phyloP scores from a whole-genome alignment of 805 yeast species.

The Hanseniaspora nectarophila region DNA sequence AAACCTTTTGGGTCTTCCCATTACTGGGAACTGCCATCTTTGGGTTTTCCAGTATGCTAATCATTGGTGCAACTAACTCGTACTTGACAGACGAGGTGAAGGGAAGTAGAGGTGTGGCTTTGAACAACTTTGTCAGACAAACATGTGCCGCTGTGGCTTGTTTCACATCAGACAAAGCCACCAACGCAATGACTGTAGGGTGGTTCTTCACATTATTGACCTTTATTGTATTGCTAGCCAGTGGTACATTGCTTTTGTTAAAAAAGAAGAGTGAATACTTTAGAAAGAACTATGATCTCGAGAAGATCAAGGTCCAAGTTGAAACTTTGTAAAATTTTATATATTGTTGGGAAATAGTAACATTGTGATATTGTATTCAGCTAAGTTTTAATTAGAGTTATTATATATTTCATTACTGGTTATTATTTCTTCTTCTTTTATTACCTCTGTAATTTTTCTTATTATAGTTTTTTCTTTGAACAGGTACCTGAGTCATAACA shows the following conservation, averaged over 20 bases:
- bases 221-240: conserved; percentile 39
- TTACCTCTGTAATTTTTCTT: too few relatives aligned
- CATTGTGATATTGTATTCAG: too few relatives aligned
- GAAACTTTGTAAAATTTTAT: background rate
- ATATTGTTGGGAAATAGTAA: too few relatives aligned
- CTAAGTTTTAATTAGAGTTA: too few relatives aligned
- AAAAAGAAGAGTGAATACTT: conserved; percentile 48
- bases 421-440: too few relatives aligned
- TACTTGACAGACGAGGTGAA: conserved; percentile 68
- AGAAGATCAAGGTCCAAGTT: conserved; percentile 39
- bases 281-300: conserved; percentile 52
- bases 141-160: conserved; percentile 64
- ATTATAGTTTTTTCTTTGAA: too few relatives aligned
- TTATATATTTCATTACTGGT: too few relatives aligned
- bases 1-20: conserved; percentile 66
- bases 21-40: conserved; percentile 68
- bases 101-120: conserved; percentile 81
- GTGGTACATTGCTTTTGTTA: conserved; percentile 35
- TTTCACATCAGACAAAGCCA: conserved; percentile 60
- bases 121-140: conserved; percentile 65
- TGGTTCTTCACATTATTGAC: conserved; percentile 56
- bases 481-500: too few relatives aligned
- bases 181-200: conserved; percentile 58
- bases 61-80: conserved; percentile 69
- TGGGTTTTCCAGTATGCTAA: conserved; percentile 75